These are phyloP conservation scores for Medicago truncatula DNA, from an alignment of 306 rosid genomes.

Conservation along the genomic window DNA sequence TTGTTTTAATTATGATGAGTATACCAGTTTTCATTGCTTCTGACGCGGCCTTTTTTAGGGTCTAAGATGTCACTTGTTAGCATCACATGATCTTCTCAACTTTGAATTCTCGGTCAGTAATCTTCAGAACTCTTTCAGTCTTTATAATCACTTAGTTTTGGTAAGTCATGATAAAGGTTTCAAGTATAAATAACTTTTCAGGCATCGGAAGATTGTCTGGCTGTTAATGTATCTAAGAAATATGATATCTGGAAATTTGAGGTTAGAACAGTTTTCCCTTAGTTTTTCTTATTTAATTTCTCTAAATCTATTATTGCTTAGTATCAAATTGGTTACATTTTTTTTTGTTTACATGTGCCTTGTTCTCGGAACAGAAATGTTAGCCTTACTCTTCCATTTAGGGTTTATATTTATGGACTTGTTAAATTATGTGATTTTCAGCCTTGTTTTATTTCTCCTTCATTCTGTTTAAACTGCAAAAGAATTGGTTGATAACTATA, in stretches of 20 bases:
- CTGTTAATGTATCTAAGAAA: conserved; percentile 71
- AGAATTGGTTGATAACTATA: not conserved
- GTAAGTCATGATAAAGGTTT: conserved; percentile 30
- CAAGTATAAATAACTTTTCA: conserved; percentile 53
- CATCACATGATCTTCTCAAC: conserved; percentile 79
- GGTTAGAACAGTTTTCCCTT: conserved; percentile 58
- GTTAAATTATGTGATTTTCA: conserved; percentile 20
- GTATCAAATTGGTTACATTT: conserved; percentile 16
- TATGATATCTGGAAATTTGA: conserved; percentile 50
- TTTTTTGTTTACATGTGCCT: not conserved
- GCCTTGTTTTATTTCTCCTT: conserved; percentile 33
- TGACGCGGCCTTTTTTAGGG: conserved; percentile 59
- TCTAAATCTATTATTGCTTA: conserved; percentile 12
- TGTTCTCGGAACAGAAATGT: conserved; percentile 16
- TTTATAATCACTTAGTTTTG: conserved; percentile 34
- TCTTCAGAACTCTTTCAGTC: conserved; percentile 38
- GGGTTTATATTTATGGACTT: conserved; percentile 3
- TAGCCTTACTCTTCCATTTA: conserved; percentile 9
- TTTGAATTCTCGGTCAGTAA: conserved; percentile 87
- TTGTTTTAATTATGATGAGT: conserved; percentile 24
- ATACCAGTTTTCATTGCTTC: conserved; percentile 38
- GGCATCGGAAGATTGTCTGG: conserved; percentile 73
- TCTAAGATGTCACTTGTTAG: conserved; percentile 65
- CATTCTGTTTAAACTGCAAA: not conserved
- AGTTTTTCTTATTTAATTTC: not conserved